Conservation (phyloP, 768 basidiomycete genomes). For the Leccinum rimulosum region DNA sequence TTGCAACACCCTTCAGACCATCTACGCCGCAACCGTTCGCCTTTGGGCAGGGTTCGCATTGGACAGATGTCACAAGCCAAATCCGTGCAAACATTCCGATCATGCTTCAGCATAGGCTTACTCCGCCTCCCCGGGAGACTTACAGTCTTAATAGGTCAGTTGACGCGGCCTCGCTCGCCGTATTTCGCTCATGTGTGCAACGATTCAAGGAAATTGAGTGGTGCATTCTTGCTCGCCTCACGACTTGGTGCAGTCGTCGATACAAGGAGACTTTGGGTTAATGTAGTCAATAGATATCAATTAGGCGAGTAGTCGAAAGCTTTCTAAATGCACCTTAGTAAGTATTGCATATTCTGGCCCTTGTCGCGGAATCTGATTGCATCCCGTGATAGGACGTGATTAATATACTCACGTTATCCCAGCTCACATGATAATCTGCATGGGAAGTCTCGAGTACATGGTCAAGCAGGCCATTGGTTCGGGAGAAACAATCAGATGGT, state of each 20-base stretch:
- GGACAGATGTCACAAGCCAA: constrained; percentile 69
- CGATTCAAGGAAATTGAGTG: constrained; percentile 65
- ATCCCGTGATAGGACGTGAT: not conserved
- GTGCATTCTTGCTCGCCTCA: constrained; percentile 76
- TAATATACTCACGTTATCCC: not conserved
- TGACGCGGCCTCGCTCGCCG: constrained; percentile 5
- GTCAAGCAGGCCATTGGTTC: not conserved
- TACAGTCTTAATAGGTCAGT: constrained; percentile 87
- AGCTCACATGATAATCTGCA: not conserved
- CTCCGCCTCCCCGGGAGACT: constrained; percentile 91
- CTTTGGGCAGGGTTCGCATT: constrained; percentile 67
- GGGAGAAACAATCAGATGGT: not conserved
- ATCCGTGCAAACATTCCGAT: constrained; percentile 83
- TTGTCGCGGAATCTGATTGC: not conserved
- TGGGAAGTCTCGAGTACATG: not conserved
- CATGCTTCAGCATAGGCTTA: constrained; percentile 86
- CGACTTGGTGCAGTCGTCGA: constrained; percentile 73
- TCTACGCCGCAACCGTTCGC: constrained; percentile 66
- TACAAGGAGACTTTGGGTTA: constrained; percentile 74
- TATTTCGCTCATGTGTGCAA: not conserved
- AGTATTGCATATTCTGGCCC: not conserved
- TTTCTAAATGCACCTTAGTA: not conserved
- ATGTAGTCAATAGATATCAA: constrained; percentile 41
- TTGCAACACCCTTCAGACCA: constrained; percentile 80
- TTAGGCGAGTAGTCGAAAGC: constrained; percentile 5